phyloP scores from a whole-genome alignment of 129 eudicot species.

The Calendula officinalis region DNA sequence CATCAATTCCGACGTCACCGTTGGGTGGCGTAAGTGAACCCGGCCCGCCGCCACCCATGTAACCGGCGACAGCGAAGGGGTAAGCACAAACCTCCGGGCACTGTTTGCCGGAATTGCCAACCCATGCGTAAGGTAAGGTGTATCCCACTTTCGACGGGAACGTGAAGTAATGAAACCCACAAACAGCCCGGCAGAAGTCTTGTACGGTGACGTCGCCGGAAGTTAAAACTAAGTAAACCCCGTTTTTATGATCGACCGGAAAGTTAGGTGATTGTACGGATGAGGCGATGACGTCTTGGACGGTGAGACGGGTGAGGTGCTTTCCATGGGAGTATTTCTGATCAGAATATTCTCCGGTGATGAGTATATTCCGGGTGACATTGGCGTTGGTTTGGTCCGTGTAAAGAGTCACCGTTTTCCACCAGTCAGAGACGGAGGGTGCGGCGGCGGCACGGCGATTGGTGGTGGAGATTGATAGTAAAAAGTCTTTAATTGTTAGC shows the following conservation, averaged over 20 bases:
- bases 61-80: constrained; percentile 82
- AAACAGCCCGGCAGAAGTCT: constrained; percentile 81
- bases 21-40: constrained; percentile 60
- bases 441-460: constrained; percentile 36
- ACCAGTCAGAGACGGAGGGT: constrained; percentile 74
- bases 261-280: constrained; percentile 51
- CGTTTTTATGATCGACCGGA: constrained; percentile 66
- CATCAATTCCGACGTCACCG: constrained; percentile 69
- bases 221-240: constrained; percentile 58
- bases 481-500: constrained; percentile 33
- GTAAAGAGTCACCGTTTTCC: constrained; percentile 78
- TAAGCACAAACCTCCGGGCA: constrained; percentile 93
- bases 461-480: constrained; percentile 41
- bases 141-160: constrained; percentile 78
- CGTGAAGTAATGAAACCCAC: constrained; percentile 94
- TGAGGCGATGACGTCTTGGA: constrained; percentile 60
- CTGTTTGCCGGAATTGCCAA: constrained; percentile 76
- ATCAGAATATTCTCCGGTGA: constrained; percentile 67
- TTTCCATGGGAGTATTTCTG: constrained; percentile 61
- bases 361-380: constrained; percentile 46
- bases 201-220: constrained; percentile 67
- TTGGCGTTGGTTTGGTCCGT: constrained; percentile 88
- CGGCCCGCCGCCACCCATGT: constrained; percentile 58
- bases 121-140: constrained; percentile 92
- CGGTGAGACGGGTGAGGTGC: constrained; percentile 70